Evolutionary conservation across 768 basidiomycete species (phyloP), one percentile per base, ranked within the genome.

Genomic region (Auriscalpium vulgare): DNA sequence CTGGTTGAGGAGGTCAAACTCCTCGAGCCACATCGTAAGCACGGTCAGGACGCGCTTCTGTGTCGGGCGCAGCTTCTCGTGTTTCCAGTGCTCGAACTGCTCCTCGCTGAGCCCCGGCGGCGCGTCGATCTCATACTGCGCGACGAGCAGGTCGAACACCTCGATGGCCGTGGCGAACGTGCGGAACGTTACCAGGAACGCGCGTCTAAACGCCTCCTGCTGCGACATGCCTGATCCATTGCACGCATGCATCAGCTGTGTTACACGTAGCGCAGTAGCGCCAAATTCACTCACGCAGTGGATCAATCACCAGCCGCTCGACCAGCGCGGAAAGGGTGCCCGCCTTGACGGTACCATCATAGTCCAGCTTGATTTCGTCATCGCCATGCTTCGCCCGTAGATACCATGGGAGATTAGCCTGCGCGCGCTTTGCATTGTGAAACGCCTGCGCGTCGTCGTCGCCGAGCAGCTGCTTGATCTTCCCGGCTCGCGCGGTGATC

Each of bases 171-270:
- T 81, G 23, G 82, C 84, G 66, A 95, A 92, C 0, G 89, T 87
- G 53, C 84, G 78, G 72, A 89, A 91, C 14, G 91, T 94, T 69
- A 82, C 84, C 47, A 95, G 75, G 72, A 95, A 95, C n/a, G 81
- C 76, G 36, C 77, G 74, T 29, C 77, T 74, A 66, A 77, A 87
- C 10, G 66, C 59, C 11, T 66, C 60, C 34, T 67, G 67, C 21
- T 66, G 56, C 35, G 61, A 59, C 50, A 56, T 57, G 16, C 60
- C 68, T 65, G 53, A n/a, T 10, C 10, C 9, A 47, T 13, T 35
- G 3, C 10, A 45, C 40, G 53, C 36, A 50, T 48, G 36, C 34
- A 10, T 38, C 16, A 9, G 51, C 44, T 21, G 37, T 17, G 40
- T 50, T n/a, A 51, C n/a, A 6, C 17, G 36, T 10, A 35, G 21